These are phyloP conservation scores for Aspergillus aculeatus DNA, from an alignment of 2,329 filamentous ascomycete species.

Conservation along the genomic window DNA sequence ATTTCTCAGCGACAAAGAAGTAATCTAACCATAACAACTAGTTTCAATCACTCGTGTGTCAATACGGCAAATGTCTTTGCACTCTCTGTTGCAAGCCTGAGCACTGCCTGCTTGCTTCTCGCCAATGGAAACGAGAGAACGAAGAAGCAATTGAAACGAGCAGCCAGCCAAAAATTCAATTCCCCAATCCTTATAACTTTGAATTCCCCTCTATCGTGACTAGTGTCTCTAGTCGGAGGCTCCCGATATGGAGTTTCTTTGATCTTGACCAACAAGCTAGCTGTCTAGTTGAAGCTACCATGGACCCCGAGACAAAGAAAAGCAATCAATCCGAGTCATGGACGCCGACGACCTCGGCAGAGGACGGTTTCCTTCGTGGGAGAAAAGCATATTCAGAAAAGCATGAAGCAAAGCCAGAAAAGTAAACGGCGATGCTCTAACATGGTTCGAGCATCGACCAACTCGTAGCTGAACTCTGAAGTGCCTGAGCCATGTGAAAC, in stretches of 20 bases:
- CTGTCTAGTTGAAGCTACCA: neutral
- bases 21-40: conserved; percentile 5
- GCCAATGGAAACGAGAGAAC: neutral
- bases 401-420: neutral
- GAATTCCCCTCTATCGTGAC: neutral
- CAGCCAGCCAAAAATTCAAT: neutral
- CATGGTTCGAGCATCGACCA: neutral
- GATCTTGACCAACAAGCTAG: neutral
- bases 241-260: neutral
- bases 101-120: neutral
- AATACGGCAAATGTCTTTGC: neutral
- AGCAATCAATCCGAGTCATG: neutral
- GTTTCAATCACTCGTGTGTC: neutral
- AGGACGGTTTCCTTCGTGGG: neutral
- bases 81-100: neutral
- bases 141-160: neutral
- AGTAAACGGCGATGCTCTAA: neutral
- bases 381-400: neutral
- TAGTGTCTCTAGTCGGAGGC: neutral
- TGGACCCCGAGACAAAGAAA: conserved; percentile 3
- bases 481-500: conserved; percentile 4
- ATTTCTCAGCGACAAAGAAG: neutral
- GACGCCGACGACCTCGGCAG: neutral
- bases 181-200: neutral
- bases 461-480: neutral